Percentiles rank a stretch among this genome's conserved stretches.
Evolutionary conservation across 2,329 filamentous ascomycete species (phyloP).

Genomic region (Botrytis tulipae): DNA sequence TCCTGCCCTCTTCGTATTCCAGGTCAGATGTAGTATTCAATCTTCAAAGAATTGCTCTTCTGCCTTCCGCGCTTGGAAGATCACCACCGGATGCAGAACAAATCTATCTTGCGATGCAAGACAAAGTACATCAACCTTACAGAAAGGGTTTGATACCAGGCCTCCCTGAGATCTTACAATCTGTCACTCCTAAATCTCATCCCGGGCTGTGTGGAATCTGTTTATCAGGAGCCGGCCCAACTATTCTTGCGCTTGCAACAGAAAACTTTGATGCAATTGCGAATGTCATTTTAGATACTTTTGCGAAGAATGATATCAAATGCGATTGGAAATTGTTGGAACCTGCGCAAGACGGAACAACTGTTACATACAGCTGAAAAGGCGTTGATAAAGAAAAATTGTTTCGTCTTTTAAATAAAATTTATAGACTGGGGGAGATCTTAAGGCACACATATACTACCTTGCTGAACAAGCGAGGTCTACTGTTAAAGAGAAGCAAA

Average conservation of each 20-base stretch:
- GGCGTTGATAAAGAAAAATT: neutral
- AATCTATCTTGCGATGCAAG: conserved; percentile 98
- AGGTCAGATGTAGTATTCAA: conserved; percentile 88
- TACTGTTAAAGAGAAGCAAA: neutral
- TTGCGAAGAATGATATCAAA: conserved; percentile 69
- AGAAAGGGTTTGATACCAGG: conserved; percentile 88
- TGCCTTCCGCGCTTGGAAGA: conserved; percentile 84
- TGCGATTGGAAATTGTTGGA: conserved; percentile 88
- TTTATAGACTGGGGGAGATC: neutral
- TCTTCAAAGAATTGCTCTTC: conserved; percentile 85
- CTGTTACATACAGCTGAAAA: conserved; percentile 35
- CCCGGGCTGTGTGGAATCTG: conserved; percentile 91
- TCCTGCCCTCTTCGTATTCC: conserved; percentile 77
- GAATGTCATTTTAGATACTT: conserved; percentile 69
- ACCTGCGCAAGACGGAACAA: conserved; percentile 67
- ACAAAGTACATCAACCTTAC: conserved; percentile 97
- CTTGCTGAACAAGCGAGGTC: conserved; percentile 7
- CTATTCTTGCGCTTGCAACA: conserved; percentile 89
- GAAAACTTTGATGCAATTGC: conserved; percentile 88
- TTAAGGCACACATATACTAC: neutral
- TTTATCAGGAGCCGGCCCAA: conserved; percentile 90
- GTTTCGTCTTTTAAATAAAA: neutral
- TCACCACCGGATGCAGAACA: conserved; percentile 88
- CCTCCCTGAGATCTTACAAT: conserved; percentile 83
- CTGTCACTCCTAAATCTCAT: conserved; percentile 83